A percentile compares a stretch with the other conserved stretches of the same genome.
Conservation (phyloP, 495 filamentous ascomycete genomes). For the Daldinia grandis region DNA sequence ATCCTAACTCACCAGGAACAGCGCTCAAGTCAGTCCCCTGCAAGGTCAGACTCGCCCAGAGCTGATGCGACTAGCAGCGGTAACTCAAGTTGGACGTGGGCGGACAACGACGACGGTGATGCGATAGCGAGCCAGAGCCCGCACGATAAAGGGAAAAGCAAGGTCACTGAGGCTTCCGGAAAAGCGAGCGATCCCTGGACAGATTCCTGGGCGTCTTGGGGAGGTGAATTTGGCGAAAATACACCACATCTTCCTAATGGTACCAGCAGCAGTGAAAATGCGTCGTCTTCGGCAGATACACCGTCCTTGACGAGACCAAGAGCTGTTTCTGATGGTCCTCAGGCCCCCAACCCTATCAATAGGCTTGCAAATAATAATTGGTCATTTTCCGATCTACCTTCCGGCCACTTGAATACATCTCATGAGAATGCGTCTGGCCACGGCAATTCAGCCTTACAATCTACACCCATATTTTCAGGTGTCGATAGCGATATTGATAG, state of each 20-base stretch:
- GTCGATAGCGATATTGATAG: background rate
- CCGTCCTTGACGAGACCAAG: slow-evolving; percentile 37
- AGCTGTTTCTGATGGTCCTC: slow-evolving; percentile 59
- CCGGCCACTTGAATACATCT: slow-evolving; percentile 7
- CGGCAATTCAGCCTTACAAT: background rate
- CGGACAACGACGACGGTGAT: slow-evolving; percentile 46
- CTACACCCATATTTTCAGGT: background rate
- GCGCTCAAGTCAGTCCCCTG: slow-evolving; percentile 18
- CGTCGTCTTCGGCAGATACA: slow-evolving; percentile 13
- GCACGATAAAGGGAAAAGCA: slow-evolving; percentile 47
- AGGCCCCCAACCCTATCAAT: slow-evolving; percentile 45
- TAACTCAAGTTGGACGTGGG: slow-evolving; percentile 46
- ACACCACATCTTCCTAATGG: background rate
- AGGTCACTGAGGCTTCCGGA: slow-evolving; percentile 3
- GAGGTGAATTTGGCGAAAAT: slow-evolving; percentile 32
- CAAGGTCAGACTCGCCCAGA: slow-evolving; percentile 29
- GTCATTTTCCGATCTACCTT: slow-evolving; percentile 51
- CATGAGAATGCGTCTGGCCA: background rate
- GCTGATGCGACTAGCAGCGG: slow-evolving; percentile 38
- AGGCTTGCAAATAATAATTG: slow-evolving; percentile 61
- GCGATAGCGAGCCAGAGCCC: slow-evolving; percentile 23
- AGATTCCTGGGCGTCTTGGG: slow-evolving; percentile 32
- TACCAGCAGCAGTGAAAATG: slow-evolving; percentile 2
- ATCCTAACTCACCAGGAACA: slow-evolving; percentile 3
- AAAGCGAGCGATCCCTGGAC: slow-evolving; percentile 19